These are phyloP conservation scores for Myxozyma melibiosi DNA, from an alignment of 805 yeast genomes.

Conservation along the genomic window DNA sequence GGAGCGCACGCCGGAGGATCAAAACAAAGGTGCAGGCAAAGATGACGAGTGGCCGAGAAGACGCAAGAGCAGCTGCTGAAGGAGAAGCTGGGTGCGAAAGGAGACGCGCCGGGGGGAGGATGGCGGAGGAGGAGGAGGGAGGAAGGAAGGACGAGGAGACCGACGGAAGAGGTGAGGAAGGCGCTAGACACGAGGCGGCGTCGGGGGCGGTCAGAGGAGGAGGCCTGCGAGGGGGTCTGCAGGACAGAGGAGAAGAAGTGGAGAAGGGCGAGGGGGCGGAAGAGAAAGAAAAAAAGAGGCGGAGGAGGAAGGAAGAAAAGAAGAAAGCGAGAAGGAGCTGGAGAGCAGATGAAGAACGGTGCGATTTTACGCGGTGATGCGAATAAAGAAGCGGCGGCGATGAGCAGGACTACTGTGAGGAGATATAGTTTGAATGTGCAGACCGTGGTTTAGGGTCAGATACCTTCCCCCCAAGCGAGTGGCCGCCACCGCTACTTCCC, in stretches of 20 bases:
- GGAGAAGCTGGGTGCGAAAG: not conserved
- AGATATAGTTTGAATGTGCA: constrained; percentile 19
- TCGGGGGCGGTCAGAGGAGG: not conserved
- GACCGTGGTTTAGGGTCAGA: constrained; percentile 3
- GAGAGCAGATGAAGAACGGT: not conserved
- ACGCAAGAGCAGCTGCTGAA: too few species aligned
- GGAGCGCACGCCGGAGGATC: not conserved
- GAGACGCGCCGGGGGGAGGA: not conserved
- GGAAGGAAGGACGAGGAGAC: not conserved
- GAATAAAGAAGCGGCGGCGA: constrained; percentile 11
- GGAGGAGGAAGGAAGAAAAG: not conserved
- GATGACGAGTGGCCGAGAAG: not conserved
- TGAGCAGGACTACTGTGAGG: constrained; percentile 9
- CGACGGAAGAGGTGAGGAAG: not conserved
- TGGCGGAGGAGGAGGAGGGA: not conserved
- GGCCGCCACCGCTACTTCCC: not conserved
- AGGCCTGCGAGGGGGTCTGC: not conserved
- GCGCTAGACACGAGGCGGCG: not conserved
- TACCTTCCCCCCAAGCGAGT: constrained; percentile 1
- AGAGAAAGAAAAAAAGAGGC: not conserved
- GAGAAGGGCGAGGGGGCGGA: not conserved
- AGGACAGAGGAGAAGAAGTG: not conserved
- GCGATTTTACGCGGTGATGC: not conserved
- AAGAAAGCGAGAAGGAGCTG: not conserved
- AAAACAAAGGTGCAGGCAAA: not conserved